Conservation (phyloP, 805 yeast genomes). For the Starmerella potacharoeniae region DNA sequence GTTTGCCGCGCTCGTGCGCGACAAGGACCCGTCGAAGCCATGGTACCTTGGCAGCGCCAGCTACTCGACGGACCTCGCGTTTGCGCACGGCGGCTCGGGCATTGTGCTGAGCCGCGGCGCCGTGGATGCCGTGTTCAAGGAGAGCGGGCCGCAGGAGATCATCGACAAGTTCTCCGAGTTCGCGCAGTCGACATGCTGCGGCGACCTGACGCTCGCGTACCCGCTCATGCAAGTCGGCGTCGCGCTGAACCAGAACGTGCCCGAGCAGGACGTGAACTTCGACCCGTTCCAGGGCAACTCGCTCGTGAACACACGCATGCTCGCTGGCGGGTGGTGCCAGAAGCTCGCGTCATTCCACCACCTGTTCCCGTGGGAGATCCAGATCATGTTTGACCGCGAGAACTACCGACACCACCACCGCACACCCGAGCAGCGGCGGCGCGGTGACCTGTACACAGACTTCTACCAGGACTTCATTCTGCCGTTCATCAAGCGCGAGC, state of each 20-base stretch:
- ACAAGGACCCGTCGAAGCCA: constrained; percentile 22
- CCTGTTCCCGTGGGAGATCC: constrained; percentile 13
- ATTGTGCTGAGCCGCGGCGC: constrained; percentile 28
- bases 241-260: constrained; percentile 10
- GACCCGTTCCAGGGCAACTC: constrained; percentile 4
- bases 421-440: not conserved
- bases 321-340: constrained; percentile 10
- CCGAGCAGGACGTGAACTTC: not conserved
- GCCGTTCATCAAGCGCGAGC: constrained; percentile 21
- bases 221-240: constrained; percentile 20
- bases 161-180: constrained; percentile 21
- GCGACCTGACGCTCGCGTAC: constrained; percentile 28
- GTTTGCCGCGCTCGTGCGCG: constrained; percentile 21
- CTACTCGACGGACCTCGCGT: constrained; percentile 14
- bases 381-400: constrained; percentile 12
- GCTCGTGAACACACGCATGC: constrained; percentile 7
- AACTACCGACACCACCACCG: not conserved
- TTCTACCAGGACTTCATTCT: constrained; percentile 26
- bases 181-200: constrained; percentile 26
- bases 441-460: constrained; percentile 18
- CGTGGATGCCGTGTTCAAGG: constrained; percentile 23
- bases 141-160: constrained; percentile 5
- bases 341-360: constrained; percentile 5
- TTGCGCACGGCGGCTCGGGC: constrained; percentile 33
- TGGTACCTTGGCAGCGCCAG: not conserved